Conservation (phyloP, 345 rosid species). For the Eucalyptus guilfoylei region DNA sequence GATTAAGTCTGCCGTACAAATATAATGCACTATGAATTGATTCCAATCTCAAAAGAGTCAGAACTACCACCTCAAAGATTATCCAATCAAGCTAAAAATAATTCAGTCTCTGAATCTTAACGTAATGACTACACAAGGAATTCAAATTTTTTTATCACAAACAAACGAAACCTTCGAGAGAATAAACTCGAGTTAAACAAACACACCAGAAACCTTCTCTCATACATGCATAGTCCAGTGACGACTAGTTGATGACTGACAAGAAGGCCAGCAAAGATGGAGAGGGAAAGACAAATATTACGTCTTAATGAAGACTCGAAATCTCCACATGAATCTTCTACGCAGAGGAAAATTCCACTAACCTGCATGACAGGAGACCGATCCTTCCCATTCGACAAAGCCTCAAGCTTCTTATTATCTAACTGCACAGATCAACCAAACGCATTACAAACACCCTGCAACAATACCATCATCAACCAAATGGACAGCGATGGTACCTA, state of each 20-base stretch:
- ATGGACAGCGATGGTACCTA: slow-evolving; percentile 1
- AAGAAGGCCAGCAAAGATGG: not conserved
- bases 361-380: slow-evolving; percentile 79
- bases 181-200: not conserved
- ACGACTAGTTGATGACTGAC: not conserved
- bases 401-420: slow-evolving; percentile 78
- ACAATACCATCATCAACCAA: not conserved
- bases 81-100: not conserved
- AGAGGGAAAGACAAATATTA: not conserved
- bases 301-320: not conserved
- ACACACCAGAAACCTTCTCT: not conserved
- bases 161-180: not conserved
- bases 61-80: not conserved
- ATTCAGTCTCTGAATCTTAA: not conserved
- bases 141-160: not conserved
- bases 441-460: not conserved
- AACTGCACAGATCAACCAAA: slow-evolving; percentile 29
- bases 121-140: not conserved
- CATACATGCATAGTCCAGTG: not conserved
- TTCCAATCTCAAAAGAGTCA: not conserved
- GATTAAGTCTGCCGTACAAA: not conserved
- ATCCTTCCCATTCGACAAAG: slow-evolving; percentile 52
- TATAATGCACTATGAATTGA: not conserved
- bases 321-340: not conserved
- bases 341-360: not conserved